These are phyloP conservation scores for Gossypium bickii DNA, from an alignment of 345 rosid genomes.

Conservation along the genomic window DNA sequence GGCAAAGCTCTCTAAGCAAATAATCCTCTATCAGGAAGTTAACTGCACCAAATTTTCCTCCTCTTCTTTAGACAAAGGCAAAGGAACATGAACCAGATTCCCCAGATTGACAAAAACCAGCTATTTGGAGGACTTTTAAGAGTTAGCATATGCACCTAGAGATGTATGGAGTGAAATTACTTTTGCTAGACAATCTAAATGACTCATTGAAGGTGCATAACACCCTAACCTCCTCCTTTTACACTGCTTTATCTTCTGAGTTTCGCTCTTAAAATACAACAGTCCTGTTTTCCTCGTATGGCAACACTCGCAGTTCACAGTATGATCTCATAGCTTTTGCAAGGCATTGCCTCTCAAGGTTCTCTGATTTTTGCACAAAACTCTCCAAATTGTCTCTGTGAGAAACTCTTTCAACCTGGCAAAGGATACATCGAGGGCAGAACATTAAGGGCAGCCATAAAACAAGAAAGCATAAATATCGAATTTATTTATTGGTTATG, in stretches of 20 bases:
- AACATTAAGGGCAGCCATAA: neutral
- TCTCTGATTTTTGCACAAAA: constrained; percentile 85
- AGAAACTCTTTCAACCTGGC: constrained; percentile 91
- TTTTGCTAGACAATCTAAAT: neutral
- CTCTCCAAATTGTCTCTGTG: constrained; percentile 79
- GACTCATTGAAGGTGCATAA: neutral
- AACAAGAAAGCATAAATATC: neutral
- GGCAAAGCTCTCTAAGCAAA: neutral
- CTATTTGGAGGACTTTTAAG: neutral
- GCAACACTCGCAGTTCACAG: constrained; percentile 82
- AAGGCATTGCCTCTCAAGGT: constrained; percentile 90
- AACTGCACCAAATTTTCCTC: neutral
- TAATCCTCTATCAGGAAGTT: neutral
- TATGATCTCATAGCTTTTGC: constrained; percentile 70
- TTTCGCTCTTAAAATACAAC: constrained; percentile 55
- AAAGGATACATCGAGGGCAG: neutral
- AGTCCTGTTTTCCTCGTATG: constrained; percentile 60
- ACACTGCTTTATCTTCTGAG: neutral
- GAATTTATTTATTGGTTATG: neutral
- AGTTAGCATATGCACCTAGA: neutral
- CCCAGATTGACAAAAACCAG: neutral
- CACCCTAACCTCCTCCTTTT: neutral
- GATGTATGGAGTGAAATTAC: neutral
- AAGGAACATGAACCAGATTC: neutral
- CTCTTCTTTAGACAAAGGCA: neutral